Evolutionary conservation across 306 rosid genomes (phyloP).

Genomic region (Sicyos baderoa): DNA sequence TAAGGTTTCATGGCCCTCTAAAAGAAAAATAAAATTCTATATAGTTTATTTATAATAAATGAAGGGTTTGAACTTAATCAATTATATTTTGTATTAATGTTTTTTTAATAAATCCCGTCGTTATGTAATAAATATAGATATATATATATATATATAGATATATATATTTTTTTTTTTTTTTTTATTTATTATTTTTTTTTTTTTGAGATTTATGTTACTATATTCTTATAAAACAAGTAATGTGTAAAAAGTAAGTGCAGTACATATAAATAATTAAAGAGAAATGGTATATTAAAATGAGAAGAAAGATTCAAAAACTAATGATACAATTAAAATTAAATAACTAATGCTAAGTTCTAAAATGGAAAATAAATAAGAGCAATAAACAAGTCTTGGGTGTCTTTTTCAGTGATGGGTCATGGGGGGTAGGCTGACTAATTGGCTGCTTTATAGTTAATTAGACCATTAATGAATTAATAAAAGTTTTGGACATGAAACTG

Average conservation of each 20-base stretch:
- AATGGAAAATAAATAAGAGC: constrained; percentile 8
- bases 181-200: no score
- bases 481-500: constrained; percentile 8
- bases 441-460: constrained; percentile 6
- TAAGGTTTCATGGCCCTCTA: no score
- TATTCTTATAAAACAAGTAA: constrained; percentile 9
- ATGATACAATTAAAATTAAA: neutral
- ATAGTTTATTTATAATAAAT: no score
- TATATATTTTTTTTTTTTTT: no score
- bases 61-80: no score
- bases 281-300: neutral
- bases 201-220: no score
- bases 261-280: constrained; percentile 13
- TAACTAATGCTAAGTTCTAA: neutral
- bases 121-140: no score
- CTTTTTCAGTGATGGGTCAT: constrained; percentile 11
- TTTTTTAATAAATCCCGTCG: neutral
- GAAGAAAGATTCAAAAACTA: neutral
- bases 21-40: no score
- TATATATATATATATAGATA: no score
- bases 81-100: no score
- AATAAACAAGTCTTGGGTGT: constrained; percentile 12
- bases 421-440: constrained; percentile 12
- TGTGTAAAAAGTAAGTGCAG: constrained; percentile 5
- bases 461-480: neutral